Evolutionary conservation across 164 flowering plant genomes (phyloP), one percentile per base, ranked within the genome.

Genomic region (Euptelea pleiosperma): DNA sequence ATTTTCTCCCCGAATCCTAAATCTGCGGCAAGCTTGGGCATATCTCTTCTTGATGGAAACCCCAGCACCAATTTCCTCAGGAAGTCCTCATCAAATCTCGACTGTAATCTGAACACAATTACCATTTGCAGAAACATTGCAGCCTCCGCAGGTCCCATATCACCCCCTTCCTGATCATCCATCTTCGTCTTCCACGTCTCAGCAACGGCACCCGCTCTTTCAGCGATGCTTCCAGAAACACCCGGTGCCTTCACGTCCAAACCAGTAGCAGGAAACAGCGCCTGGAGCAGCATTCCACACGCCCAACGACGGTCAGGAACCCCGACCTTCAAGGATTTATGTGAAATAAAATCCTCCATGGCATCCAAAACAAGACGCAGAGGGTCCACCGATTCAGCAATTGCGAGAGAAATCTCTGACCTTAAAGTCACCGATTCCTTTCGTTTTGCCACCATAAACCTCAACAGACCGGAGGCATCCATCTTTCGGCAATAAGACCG

Each of bases 281-380:
- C 81, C 50, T 79, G 73, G 6, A 82, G 63, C 64, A 81, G 49
- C 59, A 68, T 55, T 34, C 73, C 82, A 26, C 82, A 76, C 2
- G 84, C 82, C 91, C 87, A 85, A 41, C 87, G 56, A 70, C 63
- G 71, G 63, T 82, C 87, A 29, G 80, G 61, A n/a, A 77, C n/a
- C 57, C 78, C 78, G 3, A 24, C 64, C 36, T 66, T 70, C 12
- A n/a, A 74, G 2, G 33, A 14, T 29, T 73, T 77, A 22, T 43
- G 47, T 2, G 34, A 30, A 36, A 75, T 39, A 63, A 70, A 79
- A 49, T 68, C 82, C 56, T 75, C 82, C 60, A 81, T 46, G 0
- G 73, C 80, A 10, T 79, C 80, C 28, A 81, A 31, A 22, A 84
- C 73, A 36, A 84, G 42, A 31, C 73, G 31, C 10, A 63, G 56